Evolutionary conservation across 768 basidiomycete species (phyloP).

Genomic region (Paxillus rubicundulus): DNA sequence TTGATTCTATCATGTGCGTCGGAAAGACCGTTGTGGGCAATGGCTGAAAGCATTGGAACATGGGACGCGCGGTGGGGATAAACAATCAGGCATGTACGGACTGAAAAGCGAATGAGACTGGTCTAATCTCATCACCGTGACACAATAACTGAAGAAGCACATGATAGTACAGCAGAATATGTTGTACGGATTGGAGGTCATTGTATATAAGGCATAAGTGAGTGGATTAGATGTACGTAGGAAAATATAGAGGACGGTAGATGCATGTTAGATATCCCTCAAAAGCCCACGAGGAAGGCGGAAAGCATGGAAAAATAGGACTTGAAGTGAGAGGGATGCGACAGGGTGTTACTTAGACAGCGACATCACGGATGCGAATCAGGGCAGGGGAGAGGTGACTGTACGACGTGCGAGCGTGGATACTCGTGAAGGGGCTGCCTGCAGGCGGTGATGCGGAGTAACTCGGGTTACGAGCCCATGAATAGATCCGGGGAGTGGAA

Average conservation of each 20-base stretch:
- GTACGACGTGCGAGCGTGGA: slow-evolving; percentile 56
- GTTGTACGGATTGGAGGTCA: slow-evolving; percentile 22
- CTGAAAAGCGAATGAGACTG: slow-evolving; percentile 38
- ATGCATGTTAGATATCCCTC: slow-evolving; percentile 15
- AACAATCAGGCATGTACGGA: slow-evolving; percentile 30
- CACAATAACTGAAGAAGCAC: slow-evolving; percentile 31
- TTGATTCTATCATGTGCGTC: slow-evolving; percentile 34
- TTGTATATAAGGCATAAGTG: slow-evolving; percentile 37
- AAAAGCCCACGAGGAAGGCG: slow-evolving; percentile 8
- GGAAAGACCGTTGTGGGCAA: slow-evolving; percentile 35
- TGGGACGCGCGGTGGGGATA: slow-evolving; percentile 44
- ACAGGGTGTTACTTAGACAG: slow-evolving; percentile 10
- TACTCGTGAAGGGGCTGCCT: slow-evolving; percentile 55
- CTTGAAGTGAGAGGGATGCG: slow-evolving; percentile 1
- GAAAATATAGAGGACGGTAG: slow-evolving; percentile 20
- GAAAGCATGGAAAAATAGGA: slow-evolving; percentile 8
- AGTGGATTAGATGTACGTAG: slow-evolving; percentile 32
- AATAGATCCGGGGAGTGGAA: slow-evolving; percentile 56
- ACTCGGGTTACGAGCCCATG: slow-evolving; percentile 43
- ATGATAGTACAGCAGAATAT: slow-evolving; percentile 34
- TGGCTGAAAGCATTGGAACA: slow-evolving; percentile 43
- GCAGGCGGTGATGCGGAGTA: slow-evolving; percentile 35
- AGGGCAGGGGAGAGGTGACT: slow-evolving; percentile 51
- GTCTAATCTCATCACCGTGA: slow-evolving; percentile 34
- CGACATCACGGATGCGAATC: slow-evolving; percentile 45